phyloP scores from a whole-genome alignment of 768 basidiomycete species.

The Gymnopilus dilepis region DNA sequence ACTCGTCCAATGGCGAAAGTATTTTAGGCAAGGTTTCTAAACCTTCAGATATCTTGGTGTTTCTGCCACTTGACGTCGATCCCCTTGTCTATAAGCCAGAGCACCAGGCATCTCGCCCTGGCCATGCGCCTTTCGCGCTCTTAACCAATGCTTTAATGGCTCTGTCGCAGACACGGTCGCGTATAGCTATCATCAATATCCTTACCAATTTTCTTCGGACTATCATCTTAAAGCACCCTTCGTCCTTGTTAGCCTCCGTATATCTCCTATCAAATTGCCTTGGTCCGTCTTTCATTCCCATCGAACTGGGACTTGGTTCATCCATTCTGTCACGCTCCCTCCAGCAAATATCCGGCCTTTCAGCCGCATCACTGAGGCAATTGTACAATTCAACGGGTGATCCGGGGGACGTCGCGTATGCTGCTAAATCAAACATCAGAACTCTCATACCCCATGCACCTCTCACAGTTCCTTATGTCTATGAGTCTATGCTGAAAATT shows the following conservation, averaged over 20 bases:
- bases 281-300: slow-evolving; percentile 71
- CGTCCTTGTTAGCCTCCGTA: slow-evolving; percentile 74
- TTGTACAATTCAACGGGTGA: slow-evolving; percentile 81
- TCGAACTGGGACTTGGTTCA: slow-evolving; percentile 73
- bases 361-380: slow-evolving; percentile 57
- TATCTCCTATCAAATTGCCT: slow-evolving; percentile 86
- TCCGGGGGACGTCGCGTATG: slow-evolving; percentile 86
- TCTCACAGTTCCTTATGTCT: slow-evolving; percentile 67
- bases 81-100: slow-evolving; percentile 50
- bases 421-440: slow-evolving; percentile 77
- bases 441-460: slow-evolving; percentile 77
- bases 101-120: slow-evolving; percentile 47
- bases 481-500: slow-evolving; percentile 70
- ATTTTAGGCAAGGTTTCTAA: not conserved
- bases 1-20: not conserved
- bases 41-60: slow-evolving; percentile 13
- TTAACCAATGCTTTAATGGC: slow-evolving; percentile 66
- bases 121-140: slow-evolving; percentile 69
- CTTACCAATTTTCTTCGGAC: slow-evolving; percentile 78
- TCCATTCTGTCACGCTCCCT: slow-evolving; percentile 73
- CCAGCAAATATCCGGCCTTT: slow-evolving; percentile 74
- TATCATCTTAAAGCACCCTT: slow-evolving; percentile 66
- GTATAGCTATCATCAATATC: slow-evolving; percentile 69
- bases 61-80: slow-evolving; percentile 50
- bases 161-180: slow-evolving; percentile 71